These are phyloP conservation scores for Avena insularis DNA, from an alignment of 176 grass and related monocot species.

Conservation along the genomic window DNA sequence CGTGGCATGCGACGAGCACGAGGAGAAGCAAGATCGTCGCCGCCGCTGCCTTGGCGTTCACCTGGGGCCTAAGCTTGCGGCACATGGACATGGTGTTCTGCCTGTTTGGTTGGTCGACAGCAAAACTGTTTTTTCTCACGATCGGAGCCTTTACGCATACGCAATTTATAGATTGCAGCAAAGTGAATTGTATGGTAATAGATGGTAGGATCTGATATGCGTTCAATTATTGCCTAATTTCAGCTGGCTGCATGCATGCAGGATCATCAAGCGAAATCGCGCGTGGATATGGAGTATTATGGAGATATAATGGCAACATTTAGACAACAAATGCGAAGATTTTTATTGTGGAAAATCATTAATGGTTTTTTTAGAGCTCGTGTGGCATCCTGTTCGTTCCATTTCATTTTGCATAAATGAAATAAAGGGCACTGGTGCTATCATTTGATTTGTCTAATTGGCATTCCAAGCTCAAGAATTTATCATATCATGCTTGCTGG, in stretches of 20 bases:
- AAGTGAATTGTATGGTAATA: background rate
- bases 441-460: no score
- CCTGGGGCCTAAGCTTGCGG: background rate
- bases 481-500: no score
- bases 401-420: no score
- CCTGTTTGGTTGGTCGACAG: background rate
- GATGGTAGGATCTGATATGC: background rate
- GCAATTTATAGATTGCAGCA: background rate
- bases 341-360: no score
- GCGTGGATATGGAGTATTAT: background rate
- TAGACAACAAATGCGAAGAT: no score
- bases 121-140: background rate
- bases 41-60: background rate
- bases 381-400: no score
- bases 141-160: background rate
- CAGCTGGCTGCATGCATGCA: background rate
- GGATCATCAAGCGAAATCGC: background rate
- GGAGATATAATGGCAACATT: background rate
- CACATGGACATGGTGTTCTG: background rate
- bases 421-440: no score
- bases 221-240: background rate
- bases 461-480: no score
- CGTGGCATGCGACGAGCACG: constrained; percentile 4
- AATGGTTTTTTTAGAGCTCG: no score
- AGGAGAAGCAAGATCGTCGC: background rate